Evolutionary conservation across 2,329 filamentous ascomycete species (phyloP).

Genomic region (Paecilomyces formosus): DNA sequence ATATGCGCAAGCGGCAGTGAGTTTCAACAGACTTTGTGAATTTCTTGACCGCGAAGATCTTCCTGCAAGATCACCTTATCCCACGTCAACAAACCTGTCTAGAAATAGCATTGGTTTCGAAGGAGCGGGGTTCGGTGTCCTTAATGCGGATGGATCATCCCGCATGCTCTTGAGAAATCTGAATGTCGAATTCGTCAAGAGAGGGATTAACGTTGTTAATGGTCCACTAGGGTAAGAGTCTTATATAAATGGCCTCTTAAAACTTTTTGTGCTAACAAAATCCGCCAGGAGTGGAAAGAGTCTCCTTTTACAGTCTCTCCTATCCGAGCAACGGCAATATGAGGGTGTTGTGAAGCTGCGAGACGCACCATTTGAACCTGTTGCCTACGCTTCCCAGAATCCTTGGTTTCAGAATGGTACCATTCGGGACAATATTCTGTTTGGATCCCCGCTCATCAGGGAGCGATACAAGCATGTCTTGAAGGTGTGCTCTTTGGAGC

Average conservation of each 20-base stretch:
- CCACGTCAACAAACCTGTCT: not conserved
- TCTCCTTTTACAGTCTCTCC: constrained; percentile 2
- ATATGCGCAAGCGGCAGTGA: constrained; percentile 9
- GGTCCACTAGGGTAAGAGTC: constrained; percentile 3
- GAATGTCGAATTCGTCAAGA: constrained; percentile 1
- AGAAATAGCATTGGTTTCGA: not conserved
- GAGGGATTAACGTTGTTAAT: constrained; percentile 4
- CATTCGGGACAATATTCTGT: constrained; percentile 58
- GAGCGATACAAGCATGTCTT: constrained; percentile 52
- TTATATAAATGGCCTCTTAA: not conserved
- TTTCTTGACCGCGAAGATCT: constrained; percentile 2
- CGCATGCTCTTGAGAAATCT: not conserved
- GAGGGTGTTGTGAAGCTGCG: not conserved
- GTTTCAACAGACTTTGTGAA: constrained; percentile 4
- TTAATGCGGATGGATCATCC: not conserved
- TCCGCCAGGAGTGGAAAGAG: constrained; percentile 5
- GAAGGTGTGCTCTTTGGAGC: constrained; percentile 50
- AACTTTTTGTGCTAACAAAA: not conserved
- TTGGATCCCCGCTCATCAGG: constrained; percentile 48
- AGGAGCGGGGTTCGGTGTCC: not conserved
- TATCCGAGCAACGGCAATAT: not conserved
- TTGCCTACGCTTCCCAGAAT: constrained; percentile 48
- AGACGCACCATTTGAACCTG: constrained; percentile 6
- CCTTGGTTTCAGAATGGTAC: constrained; percentile 59
- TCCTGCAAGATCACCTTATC: not conserved